Percentiles rank a stretch among this genome's conserved stretches.
Evolutionary conservation across 169 alveolate genomes (phyloP).

Genomic region (Plasmodium coatneyi): DNA sequence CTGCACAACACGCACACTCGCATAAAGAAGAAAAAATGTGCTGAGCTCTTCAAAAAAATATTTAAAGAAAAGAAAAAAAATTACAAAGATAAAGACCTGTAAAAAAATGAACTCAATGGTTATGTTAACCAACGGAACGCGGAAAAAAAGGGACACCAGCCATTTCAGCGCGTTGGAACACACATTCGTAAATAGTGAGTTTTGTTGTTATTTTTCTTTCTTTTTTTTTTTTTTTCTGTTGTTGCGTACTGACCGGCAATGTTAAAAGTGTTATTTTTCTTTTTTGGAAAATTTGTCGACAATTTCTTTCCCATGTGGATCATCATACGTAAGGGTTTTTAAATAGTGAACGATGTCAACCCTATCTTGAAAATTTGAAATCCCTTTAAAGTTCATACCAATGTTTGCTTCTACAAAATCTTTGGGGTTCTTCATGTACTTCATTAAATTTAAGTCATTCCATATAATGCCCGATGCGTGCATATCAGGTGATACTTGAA

Average conservation of each 20-base stretch:
- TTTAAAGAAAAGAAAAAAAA: no score
- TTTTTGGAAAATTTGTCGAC: constrained; percentile 75
- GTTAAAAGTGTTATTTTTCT: neutral
- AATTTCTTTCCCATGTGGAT: constrained; percentile 79
- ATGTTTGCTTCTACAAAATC: constrained; percentile 79
- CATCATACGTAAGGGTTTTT: constrained; percentile 83
- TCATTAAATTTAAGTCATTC: constrained; percentile 87
- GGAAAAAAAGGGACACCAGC: no score
- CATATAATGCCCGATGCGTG: constrained; percentile 84
- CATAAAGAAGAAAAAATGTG: no score
- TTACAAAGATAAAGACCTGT: no score
- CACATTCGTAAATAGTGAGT: no score
- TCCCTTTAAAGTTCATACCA: constrained; percentile 86
- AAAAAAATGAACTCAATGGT: no score
- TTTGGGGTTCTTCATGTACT: constrained; percentile 87
- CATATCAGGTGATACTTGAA: constrained; percentile 82
- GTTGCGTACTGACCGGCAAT: neutral
- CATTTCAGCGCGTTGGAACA: no score
- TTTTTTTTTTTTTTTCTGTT: neutral
- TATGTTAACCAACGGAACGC: no score
- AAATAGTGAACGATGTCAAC: constrained; percentile 87
- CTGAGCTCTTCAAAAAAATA: no score
- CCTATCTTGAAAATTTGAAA: constrained; percentile 86
- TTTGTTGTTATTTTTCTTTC: no score
- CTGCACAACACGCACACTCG: no score